Base-by-base conservation (phyloP, 345 rosid genomes). In the Hibiscus tridactylites region DNA sequence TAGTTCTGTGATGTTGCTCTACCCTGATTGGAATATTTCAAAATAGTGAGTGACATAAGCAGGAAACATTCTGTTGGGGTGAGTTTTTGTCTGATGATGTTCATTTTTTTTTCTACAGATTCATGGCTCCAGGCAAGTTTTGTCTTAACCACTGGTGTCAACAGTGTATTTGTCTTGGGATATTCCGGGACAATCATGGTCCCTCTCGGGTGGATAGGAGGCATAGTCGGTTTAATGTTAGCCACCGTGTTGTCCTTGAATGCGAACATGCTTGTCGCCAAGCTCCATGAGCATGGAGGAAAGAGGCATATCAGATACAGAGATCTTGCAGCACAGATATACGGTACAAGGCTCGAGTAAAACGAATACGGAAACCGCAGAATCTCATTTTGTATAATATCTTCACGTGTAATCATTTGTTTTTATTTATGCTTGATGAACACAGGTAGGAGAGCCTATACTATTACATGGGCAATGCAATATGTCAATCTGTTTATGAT, bases 91-190 rank as follows among this genome's bases (percentile, higher is more conserved):
- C 19, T 50, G 19, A 50, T 12, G 71, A 26, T 28, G 12, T 6
- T 66, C 13, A 39, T 7, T 56, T n/a, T 49, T 49, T 52, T 21
- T 61, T 21, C 26, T 78, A 67, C 84, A 95, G 99, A 95, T 82
- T 90, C 99, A 76, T 95, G 98, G 98, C 74, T 86, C 71, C 99
- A 92, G 78, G 94, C 84, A 69, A 87, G 91, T 39, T 90, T 92
- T 56, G 88, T 95, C 33, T 83, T 95, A 61, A 89, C 98, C 13
- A 90, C 96, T 0, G 90, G 96, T n/a, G 61, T 92, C 72, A 95
- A 95, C 89, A 95, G 97, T 61, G 97, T 89, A 0, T 95, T 83
- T 81, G 93, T 92, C 68, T 81, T 95, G 80, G 99, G 99, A 71
- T 95, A 90, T 79, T 82, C 99, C 9, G 96, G 91, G 74, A 85